Evolutionary conservation across 768 basidiomycete genomes (phyloP), one percentile per base, ranked within the genome.

Genomic region (Tylopilus sp.): DNA sequence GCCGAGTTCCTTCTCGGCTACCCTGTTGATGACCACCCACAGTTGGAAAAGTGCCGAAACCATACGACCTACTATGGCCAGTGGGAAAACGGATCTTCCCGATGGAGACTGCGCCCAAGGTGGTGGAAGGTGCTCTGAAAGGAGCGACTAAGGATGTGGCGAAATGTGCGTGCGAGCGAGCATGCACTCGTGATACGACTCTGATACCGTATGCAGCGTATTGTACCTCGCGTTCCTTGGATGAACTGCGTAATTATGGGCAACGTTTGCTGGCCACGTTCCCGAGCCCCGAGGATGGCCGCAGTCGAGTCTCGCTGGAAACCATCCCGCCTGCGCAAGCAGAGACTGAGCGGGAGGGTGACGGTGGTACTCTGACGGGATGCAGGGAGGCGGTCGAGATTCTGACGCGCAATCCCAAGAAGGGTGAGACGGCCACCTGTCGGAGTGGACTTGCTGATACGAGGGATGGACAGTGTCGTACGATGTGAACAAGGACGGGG

Each of bases 401-500:
- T 45, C 71, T 97, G 52, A 95, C 93, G 17, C 72, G 95, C 48
- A 91, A 91, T 67, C 83, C 91, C 2, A 90, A 86, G 69, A 97
- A 95, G 75, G 81, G 94, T 91, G 50, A 44, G 81, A 65, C 6
- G 17, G 17, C 12, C 26, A 7, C 39, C 50, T 23, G 17, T 31
- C 13, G 12, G 40, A 31, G 12, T 9, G 15, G 13, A 3, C 30
- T 9, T 0, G 39, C 28, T 13, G 5, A 28, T 20, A 9, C 4
- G 22, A 21, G 49, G 11, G 22, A 20, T n/a, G 35, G 22, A 15
- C 58, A 95, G 93, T 86, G 35, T 94, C 93, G 1, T 98, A 92
- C 69, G 95, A 98, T 71, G 93, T 98, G 49, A 89, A 85, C 64
- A 97, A 98, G 73, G 91, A 95, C 31, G 92, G 89, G 0, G 80